Evolutionary conservation across 176 grass and related monocot species (phyloP).

Genomic region (Triticum urartu): DNA sequence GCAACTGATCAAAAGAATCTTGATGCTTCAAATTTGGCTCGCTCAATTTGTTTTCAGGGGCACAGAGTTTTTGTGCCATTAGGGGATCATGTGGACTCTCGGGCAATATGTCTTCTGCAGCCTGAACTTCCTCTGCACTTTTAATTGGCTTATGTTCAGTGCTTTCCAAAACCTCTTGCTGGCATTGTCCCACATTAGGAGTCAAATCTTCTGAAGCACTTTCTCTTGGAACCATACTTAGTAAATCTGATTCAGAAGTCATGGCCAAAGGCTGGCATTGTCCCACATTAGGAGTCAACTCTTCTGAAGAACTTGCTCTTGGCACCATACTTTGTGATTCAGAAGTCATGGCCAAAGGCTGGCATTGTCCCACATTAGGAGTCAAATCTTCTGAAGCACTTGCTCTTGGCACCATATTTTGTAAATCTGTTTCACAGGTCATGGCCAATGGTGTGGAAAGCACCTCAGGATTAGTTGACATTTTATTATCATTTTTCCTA

Average conservation of each 20-base stretch:
- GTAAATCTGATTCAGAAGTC: background rate
- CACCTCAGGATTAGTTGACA: constrained; percentile 16
- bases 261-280: constrained; percentile 6
- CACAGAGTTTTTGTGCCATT: constrained; percentile 4
- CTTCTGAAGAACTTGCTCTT: constrained; percentile 32
- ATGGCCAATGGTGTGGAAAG: constrained; percentile 14
- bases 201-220: constrained; percentile 26
- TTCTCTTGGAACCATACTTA: constrained; percentile 1
- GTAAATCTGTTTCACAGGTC: constrained; percentile 38
- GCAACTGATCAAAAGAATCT: constrained; percentile 48
- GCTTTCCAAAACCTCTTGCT: constrained; percentile 36
- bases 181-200: constrained; percentile 23
- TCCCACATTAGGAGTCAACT: constrained; percentile 29
- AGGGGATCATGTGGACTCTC: constrained; percentile 10
- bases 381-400: constrained; percentile 31
- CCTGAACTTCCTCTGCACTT: constrained; percentile 13
- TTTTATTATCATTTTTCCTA: constrained; percentile 26
- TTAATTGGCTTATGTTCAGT: constrained; percentile 10
- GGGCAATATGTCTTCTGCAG: constrained; percentile 30
- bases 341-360: constrained; percentile 2
- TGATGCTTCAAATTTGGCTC: constrained; percentile 33
- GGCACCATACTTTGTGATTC: background rate
- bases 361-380: constrained; percentile 20
- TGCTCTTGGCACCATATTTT: constrained; percentile 28
- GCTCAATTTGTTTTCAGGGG: constrained; percentile 31